Conservation (phyloP, 164 flowering plant species). For the Chimonanthus salicifolius region DNA sequence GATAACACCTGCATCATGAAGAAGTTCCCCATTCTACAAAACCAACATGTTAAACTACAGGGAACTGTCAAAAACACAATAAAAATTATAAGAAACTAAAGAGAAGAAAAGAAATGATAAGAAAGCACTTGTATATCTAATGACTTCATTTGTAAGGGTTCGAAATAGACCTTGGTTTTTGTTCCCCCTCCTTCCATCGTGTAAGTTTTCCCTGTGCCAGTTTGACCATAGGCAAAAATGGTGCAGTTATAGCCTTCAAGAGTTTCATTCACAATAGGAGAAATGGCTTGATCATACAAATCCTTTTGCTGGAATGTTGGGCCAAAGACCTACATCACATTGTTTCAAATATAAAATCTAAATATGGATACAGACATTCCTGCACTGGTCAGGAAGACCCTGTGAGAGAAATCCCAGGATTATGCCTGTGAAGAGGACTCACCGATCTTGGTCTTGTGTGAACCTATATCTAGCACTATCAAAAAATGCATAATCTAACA, state of each 20-base stretch:
- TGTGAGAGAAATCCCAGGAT: no score
- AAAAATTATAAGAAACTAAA: no score
- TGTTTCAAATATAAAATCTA: not conserved
- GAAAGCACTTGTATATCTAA: no score
- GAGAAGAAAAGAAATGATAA: no score
- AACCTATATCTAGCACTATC: no score
- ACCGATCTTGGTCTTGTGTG: no score
- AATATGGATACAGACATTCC: no score
- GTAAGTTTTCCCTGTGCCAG: conserved; percentile 86
- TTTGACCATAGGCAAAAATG: conserved; percentile 84
- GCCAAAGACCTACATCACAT: conserved; percentile 62
- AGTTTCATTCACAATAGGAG: conserved; percentile 78
- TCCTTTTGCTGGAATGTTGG: conserved; percentile 70
- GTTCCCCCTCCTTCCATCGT: conserved; percentile 85
- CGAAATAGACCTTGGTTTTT: conserved; percentile 42
- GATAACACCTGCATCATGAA: conserved; percentile 79
- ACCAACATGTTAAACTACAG: not conserved
- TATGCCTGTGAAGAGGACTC: no score
- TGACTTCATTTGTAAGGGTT: not conserved
- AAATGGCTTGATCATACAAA: conserved; percentile 58
- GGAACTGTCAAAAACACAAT: no score
- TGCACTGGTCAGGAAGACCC: no score
- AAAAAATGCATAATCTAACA: no score
- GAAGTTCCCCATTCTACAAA: conserved; percentile 70
- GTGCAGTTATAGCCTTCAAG: conserved; percentile 88